Conservation (phyloP, 306 rosid genomes). For the Vigna trinervia region DNA sequence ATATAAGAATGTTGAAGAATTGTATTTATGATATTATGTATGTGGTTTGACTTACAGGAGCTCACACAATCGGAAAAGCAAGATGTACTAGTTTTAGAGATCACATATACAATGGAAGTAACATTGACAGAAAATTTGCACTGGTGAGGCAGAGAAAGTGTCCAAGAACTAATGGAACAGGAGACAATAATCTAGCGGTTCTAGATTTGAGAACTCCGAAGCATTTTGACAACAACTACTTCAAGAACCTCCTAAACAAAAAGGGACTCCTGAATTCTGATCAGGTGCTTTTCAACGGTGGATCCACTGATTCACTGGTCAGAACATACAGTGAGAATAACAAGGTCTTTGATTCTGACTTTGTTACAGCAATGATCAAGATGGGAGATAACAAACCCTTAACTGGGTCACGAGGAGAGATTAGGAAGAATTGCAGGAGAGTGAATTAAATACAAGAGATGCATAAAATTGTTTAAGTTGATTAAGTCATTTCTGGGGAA, state of each 20-base stretch:
- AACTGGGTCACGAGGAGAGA: constrained; percentile 76
- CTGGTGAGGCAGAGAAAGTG: constrained; percentile 50
- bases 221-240: constrained; percentile 70
- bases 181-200: constrained; percentile 62
- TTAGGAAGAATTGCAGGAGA: constrained; percentile 71
- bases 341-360: constrained; percentile 56
- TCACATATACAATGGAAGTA: constrained; percentile 60
- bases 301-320: constrained; percentile 74
- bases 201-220: constrained; percentile 63
- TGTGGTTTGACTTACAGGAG: constrained; percentile 49
- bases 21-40: background rate
- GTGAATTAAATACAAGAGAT: constrained; percentile 18
- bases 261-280: constrained; percentile 83
- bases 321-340: constrained; percentile 47
- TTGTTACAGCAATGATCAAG: constrained; percentile 68
- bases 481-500: background rate
- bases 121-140: constrained; percentile 69
- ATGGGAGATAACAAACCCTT: constrained; percentile 80
- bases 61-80: constrained; percentile 81
- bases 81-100: constrained; percentile 64
- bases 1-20: background rate
- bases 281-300: constrained; percentile 68
- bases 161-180: constrained; percentile 54
- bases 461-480: background rate
- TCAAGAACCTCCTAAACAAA: constrained; percentile 59